Base-by-base conservation (phyloP, 768 basidiomycete genomes). In the Boletellus ananas region DNA sequence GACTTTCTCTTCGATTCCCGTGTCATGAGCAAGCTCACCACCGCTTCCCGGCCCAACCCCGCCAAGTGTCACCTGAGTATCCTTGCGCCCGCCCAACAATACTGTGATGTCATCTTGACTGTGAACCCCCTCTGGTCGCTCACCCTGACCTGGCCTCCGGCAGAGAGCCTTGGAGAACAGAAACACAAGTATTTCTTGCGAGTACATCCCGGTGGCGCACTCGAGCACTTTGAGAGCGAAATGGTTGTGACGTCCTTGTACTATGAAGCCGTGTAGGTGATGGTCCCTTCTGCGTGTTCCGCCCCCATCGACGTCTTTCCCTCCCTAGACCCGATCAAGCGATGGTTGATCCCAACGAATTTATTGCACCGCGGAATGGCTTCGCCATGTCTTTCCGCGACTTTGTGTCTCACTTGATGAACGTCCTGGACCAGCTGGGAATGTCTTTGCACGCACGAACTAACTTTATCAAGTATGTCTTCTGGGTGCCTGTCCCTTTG, bases 221-320 rank as follows among this genome's bases (percentile, higher is more conserved):
- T 93, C 42, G 90, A 93, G 62, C 90, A 93, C 65, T 92, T 91
- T 55, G 87, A 89, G 59, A 86, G 82, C 51, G 82, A 87, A 66
- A 84, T 84, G 72, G 86, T 85, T 18, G 75, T 86, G 1, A 91
- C 89, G 10, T 79, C 87, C 10, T 61, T 93, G 45, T 93, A 91
- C 70, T 93, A 93, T 58, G 90, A 93, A 72, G 90, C 85, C 21
- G 70, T 85, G 90, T 88, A 66, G 64, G 87, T 74, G 20, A 51
- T 25, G 38, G 18, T 38, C 40, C 8, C 7, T 17, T 23, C 14
- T 43, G 34, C 6, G 12, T 20, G 16, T 17, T 29, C 29, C 34
- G 34, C 23, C 13, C 9, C 39, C 14, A 34, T 47, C 53, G 38
- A 51, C 52, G 20, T 34, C 31, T 37, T 38, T 35, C 13, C n/a